Evolutionary conservation across 2,329 filamentous ascomycete genomes (phyloP).

Genomic region (Paramyrothecium sp.): DNA sequence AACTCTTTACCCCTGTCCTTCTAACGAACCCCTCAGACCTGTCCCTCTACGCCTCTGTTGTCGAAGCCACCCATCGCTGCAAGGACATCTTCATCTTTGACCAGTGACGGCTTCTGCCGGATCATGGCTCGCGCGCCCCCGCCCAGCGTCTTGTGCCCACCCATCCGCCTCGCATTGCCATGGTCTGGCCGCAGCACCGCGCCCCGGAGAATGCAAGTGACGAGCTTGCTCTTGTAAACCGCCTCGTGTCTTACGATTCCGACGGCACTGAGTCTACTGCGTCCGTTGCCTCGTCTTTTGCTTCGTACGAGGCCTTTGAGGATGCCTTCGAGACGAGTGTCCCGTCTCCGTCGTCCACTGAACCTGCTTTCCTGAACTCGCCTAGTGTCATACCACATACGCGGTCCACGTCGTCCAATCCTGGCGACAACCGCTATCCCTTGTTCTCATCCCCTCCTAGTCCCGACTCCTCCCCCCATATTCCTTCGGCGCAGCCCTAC

Average conservation of each 20-base stretch:
- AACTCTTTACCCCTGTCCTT: slow-evolving; percentile 16
- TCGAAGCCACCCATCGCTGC: slow-evolving; percentile 81
- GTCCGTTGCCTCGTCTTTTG: too few species aligned
- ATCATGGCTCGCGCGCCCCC: slow-evolving; percentile 16
- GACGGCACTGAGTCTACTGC: too few species aligned
- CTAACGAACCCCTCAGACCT: slow-evolving; percentile 58
- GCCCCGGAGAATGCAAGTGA: too few species aligned
- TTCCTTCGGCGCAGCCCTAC: slow-evolving; percentile 7
- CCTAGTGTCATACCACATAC: too few species aligned
- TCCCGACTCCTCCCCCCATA: background rate
- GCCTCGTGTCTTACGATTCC: too few species aligned
- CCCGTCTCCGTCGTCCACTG: too few species aligned
- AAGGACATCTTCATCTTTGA: slow-evolving; percentile 75
- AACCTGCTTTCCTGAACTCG: too few species aligned
- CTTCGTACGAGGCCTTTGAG: too few species aligned
- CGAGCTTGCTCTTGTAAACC: too few species aligned
- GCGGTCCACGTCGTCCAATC: slow-evolving; percentile 1
- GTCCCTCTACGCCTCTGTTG: slow-evolving; percentile 71
- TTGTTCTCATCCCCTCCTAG: background rate
- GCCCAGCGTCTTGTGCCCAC: slow-evolving; percentile 12
- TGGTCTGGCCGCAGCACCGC: slow-evolving; percentile 32
- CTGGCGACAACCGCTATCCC: background rate
- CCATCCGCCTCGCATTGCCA: slow-evolving; percentile 31
- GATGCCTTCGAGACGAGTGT: too few species aligned
- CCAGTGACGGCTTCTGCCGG: slow-evolving; percentile 31